Evolutionary conservation across 2,329 filamentous ascomycete genomes (phyloP).

Genomic region (Aschersonia sp.): DNA sequence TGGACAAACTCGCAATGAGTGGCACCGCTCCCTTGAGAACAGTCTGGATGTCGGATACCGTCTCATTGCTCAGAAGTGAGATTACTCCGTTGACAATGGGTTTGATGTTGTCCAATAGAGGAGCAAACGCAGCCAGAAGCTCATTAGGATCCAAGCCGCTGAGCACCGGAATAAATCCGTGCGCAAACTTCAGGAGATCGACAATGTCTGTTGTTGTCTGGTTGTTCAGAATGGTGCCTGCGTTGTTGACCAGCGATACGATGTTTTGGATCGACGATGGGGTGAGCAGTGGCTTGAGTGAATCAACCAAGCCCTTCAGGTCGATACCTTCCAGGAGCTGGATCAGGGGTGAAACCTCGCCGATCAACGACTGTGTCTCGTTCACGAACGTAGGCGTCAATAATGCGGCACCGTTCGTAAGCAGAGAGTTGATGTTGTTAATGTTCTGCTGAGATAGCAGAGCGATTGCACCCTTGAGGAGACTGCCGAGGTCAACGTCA

Average conservation of each 20-base stretch:
- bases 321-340: conserved; percentile 17
- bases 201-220: not conserved
- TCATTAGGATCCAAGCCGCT: not conserved
- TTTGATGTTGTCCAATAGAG: not conserved
- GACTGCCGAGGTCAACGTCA: conserved; percentile 15
- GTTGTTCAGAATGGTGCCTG: conserved; percentile 4
- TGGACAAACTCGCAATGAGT: conserved; percentile 3
- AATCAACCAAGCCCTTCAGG: conserved; percentile 16
- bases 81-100: conserved; percentile 1
- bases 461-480: conserved; percentile 14
- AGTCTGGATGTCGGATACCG: conserved; percentile 1
- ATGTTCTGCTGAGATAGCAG: conserved; percentile 18
- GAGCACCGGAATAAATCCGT: not conserved
- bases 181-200: conserved; percentile 1
- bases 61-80: conserved; percentile 1
- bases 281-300: conserved; percentile 11
- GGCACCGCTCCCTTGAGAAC: conserved; percentile 2
- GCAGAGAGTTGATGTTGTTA: conserved; percentile 16
- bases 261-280: conserved; percentile 13
- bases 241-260: conserved; percentile 12
- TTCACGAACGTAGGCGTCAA: conserved; percentile 18
- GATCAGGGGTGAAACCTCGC: conserved; percentile 17
- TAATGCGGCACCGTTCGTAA: conserved; percentile 21
- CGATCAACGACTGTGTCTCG: conserved; percentile 18
- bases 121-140: not conserved